Evolutionary conservation across 2,329 filamentous ascomycete species (phyloP).

Genomic region (Colletotrichum destructivum): DNA sequence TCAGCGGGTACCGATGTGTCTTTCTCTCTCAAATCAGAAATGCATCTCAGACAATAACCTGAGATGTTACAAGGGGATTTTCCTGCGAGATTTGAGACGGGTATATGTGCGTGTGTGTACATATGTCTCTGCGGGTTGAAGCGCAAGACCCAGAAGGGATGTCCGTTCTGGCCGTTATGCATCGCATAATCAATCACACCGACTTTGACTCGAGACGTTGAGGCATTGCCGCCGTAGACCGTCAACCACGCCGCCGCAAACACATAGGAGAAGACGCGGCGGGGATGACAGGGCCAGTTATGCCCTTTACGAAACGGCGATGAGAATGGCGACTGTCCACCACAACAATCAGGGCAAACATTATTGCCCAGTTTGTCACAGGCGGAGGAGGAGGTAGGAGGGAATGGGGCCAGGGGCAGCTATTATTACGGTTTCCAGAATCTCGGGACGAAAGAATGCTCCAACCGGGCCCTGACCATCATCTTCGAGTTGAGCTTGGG

Average conservation of each 20-base stretch:
- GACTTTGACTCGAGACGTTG: slow-evolving; percentile 23
- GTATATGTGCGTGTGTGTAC: slow-evolving; percentile 12
- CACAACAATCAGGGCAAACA: slow-evolving; percentile 26
- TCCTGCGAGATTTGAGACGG: slow-evolving; percentile 31
- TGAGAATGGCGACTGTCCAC: slow-evolving; percentile 9
- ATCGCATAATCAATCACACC: slow-evolving; percentile 39
- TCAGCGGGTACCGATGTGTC: slow-evolving; percentile 29
- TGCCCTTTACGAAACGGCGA: not conserved
- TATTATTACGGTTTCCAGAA: slow-evolving; percentile 33
- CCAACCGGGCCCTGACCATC: slow-evolving; percentile 24
- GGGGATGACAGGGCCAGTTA: not conserved
- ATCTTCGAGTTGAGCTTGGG: slow-evolving; percentile 28
- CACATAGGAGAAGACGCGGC: slow-evolving; percentile 14
- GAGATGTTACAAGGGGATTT: slow-evolving; percentile 16
- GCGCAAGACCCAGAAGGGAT: slow-evolving; percentile 3
- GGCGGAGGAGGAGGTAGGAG: slow-evolving; percentile 3
- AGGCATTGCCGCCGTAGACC: not conserved
- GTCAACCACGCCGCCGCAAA: slow-evolving; percentile 22
- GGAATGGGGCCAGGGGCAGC: slow-evolving; percentile 11
- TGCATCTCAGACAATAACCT: slow-evolving; percentile 34
- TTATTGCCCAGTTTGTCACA: slow-evolving; percentile 6
- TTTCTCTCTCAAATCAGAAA: slow-evolving; percentile 34
- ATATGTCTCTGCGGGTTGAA: slow-evolving; percentile 4
- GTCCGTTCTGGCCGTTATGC: slow-evolving; percentile 15
- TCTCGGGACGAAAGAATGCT: slow-evolving; percentile 32